phyloP scores from a whole-genome alignment of 768 basidiomycete genomes.

The Russula griseocarnosa region DNA sequence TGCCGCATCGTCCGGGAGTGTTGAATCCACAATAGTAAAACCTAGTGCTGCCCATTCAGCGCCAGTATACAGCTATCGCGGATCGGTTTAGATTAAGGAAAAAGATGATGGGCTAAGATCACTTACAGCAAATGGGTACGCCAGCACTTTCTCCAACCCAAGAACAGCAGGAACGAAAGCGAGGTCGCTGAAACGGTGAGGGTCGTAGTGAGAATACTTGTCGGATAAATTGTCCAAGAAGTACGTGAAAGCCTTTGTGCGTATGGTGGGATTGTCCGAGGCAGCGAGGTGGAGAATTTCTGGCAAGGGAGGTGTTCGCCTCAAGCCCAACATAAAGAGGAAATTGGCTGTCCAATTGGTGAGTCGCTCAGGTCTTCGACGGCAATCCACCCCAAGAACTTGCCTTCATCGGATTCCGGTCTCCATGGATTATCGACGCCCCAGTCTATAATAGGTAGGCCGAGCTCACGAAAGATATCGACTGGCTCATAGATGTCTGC shows the following conservation, averaged over 20 bases:
- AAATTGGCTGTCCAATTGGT: conserved; percentile 59
- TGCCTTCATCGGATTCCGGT: conserved; percentile 81
- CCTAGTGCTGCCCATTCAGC: conserved; percentile 64
- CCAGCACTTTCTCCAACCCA: conserved; percentile 49
- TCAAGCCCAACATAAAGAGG: conserved; percentile 66
- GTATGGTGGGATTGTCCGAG: conserved; percentile 46
- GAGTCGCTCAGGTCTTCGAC: neutral
- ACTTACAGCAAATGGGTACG: conserved; percentile 60
- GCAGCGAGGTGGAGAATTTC: conserved; percentile 68
- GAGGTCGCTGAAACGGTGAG: too few species aligned
- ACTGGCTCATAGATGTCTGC: conserved; percentile 81
- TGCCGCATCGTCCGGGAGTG: too few species aligned
- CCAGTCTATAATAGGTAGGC: conserved; percentile 75
- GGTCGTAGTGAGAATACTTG: too few species aligned
- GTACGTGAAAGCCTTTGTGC: conserved; percentile 36
- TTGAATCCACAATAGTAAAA: conserved; percentile 58
- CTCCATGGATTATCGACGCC: conserved; percentile 52
- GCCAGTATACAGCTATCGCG: conserved; percentile 61
- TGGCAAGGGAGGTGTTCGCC: conserved; percentile 62
- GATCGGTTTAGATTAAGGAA: neutral
- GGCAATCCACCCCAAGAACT: conserved; percentile 6
- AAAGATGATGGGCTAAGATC: neutral
- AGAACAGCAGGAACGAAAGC: conserved; percentile 38
- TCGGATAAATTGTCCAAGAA: too few species aligned
- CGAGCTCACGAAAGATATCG: too few species aligned